Conservation (phyloP, 768 basidiomycete genomes). For the Sporobolomyces pararoseus region DNA sequence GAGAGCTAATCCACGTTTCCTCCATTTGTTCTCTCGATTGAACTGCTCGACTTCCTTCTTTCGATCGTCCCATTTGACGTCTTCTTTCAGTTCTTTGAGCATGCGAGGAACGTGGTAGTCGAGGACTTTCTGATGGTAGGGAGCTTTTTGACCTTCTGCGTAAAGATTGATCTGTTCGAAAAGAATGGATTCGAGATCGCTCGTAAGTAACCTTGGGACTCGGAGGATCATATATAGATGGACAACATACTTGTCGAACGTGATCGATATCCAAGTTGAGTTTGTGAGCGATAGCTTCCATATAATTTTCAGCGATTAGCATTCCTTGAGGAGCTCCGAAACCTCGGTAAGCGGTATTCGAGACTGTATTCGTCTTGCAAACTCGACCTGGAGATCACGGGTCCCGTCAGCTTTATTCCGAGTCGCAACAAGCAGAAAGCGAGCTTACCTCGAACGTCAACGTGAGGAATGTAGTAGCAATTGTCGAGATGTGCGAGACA, state of each 20-base stretch:
- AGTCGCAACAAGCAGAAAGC: background rate
- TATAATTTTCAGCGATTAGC: constrained; percentile 41
- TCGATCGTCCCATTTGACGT: constrained; percentile 37
- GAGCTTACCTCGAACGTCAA: constrained; percentile 39
- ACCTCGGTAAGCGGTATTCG: constrained; percentile 44
- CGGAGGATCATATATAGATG: too few species aligned
- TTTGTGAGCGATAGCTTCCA: constrained; percentile 42
- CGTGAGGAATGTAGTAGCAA: constrained; percentile 41
- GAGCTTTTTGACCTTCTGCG: constrained; percentile 41
- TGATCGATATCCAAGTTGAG: constrained; percentile 42
- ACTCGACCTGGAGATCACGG: background rate
- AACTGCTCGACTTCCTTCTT: constrained; percentile 39
- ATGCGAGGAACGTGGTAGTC: constrained; percentile 45
- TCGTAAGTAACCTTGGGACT: too few species aligned
- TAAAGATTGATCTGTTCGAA: constrained; percentile 43
- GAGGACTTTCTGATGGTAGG: constrained; percentile 42
- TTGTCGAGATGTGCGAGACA: constrained; percentile 44
- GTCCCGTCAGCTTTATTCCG: too few species aligned
- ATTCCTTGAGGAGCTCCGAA: constrained; percentile 44
- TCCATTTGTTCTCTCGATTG: constrained; percentile 43
- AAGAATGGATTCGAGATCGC: too few species aligned
- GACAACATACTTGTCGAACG: constrained; percentile 32
- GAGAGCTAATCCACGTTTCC: constrained; percentile 43
- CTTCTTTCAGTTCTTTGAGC: constrained; percentile 29
- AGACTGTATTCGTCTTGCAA: constrained; percentile 45